These are phyloP conservation scores for Cucurbita argyrosperma DNA, from an alignment of 306 rosid species.

Conservation along the genomic window DNA sequence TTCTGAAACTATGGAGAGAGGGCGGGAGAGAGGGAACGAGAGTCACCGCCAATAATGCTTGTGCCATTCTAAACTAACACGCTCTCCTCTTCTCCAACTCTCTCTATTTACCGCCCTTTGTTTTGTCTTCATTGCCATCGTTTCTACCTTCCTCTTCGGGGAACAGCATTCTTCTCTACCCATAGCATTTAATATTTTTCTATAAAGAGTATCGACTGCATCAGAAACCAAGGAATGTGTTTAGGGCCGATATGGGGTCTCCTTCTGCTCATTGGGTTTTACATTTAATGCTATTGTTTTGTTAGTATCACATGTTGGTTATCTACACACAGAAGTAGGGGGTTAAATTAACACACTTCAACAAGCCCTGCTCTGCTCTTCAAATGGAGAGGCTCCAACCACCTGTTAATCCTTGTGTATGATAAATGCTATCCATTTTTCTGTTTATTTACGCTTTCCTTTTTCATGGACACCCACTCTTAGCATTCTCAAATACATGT, in stretches of 20 bases:
- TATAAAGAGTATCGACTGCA: conserved; percentile 16
- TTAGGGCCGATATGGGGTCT: conserved; percentile 35
- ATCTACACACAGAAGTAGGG: conserved; percentile 6
- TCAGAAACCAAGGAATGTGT: conserved; percentile 38
- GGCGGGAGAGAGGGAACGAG: conserved; percentile 25
- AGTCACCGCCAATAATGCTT: conserved; percentile 86
- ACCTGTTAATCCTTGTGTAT: conserved; percentile 75
- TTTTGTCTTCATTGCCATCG: background rate
- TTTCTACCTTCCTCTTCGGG: background rate
- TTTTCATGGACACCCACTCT: conserved; percentile 9
- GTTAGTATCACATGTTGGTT: conserved; percentile 59
- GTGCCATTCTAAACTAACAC: conserved; percentile 67
- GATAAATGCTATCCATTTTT: conserved; percentile 9
- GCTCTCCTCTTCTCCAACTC: conserved; percentile 1
- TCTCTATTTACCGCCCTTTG: background rate
- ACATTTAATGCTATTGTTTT: conserved; percentile 61
- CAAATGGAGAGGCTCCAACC: conserved; percentile 79
- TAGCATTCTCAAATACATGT: background rate
- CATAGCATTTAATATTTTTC: conserved; percentile 47
- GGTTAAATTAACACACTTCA: conserved; percentile 21
- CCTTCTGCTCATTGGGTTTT: conserved; percentile 29
- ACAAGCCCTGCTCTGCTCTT: conserved; percentile 13
- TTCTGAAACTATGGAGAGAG: conserved; percentile 17
- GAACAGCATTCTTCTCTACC: background rate
- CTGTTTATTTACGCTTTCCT: background rate